Percentiles rank a stretch among this genome's conserved stretches.
Conservation (phyloP, 202 grass and related monocot species). For the Hordeum pubiflorum region DNA sequence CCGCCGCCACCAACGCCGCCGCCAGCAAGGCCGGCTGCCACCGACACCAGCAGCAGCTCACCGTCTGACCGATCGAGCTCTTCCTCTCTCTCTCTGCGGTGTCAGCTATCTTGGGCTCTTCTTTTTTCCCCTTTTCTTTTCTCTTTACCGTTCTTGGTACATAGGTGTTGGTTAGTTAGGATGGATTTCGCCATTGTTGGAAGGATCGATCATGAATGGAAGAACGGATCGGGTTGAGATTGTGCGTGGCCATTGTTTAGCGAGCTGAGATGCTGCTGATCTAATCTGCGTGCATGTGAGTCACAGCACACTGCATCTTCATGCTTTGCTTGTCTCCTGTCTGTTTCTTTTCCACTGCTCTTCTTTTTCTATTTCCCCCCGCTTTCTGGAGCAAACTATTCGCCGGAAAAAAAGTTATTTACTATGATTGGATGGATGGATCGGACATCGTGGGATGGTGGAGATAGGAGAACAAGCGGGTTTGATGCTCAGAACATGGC, state of each 20-base stretch:
- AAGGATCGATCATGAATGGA: slow-evolving; percentile 30
- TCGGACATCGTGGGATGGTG: slow-evolving; percentile 24
- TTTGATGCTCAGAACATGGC: slow-evolving; percentile 39
- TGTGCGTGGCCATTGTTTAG: slow-evolving; percentile 26
- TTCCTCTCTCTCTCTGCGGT: not conserved
- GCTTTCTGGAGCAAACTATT: slow-evolving; percentile 16
- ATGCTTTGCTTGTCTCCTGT: slow-evolving; percentile 11
- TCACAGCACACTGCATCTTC: slow-evolving; percentile 41
- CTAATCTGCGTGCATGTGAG: slow-evolving; percentile 32
- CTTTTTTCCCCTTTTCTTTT: not conserved
- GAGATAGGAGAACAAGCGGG: not conserved
- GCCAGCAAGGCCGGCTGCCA: not conserved
- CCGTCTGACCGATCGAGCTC: slow-evolving; percentile 41
- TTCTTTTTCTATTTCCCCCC: not conserved
- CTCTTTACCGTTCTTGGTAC: slow-evolving; percentile 26
- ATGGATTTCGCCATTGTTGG: slow-evolving; percentile 33
- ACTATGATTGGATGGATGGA: slow-evolving; percentile 1
- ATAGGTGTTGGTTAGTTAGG: slow-evolving; percentile 44
- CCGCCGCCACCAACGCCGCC: not conserved
- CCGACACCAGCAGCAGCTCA: slow-evolving; percentile 55
- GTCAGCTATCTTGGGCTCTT: slow-evolving; percentile 7
- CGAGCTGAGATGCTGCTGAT: slow-evolving; percentile 21
- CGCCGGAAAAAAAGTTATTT: not conserved
- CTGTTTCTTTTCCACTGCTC: not conserved
- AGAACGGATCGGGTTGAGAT: slow-evolving; percentile 22